Evolutionary conservation across 2,329 filamentous ascomycete species (phyloP), one percentile per base, ranked within the genome.

Genomic region (Arthrobotrys musiformis): DNA sequence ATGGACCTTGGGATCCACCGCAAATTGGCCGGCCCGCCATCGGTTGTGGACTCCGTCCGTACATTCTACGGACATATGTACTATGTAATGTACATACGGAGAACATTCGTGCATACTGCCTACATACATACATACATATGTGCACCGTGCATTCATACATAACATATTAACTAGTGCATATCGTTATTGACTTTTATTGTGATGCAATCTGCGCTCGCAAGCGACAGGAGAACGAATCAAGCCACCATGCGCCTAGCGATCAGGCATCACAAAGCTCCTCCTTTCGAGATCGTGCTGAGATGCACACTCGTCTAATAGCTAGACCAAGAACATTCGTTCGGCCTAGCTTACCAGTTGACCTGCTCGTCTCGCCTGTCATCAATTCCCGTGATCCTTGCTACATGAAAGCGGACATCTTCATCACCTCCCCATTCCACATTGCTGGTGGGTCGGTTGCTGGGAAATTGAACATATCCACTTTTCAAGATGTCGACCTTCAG

Each of bases 381-480:
- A 44, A 37, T 15, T 69, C 64, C 35, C 46, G 35, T 37, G 42
- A 61, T 7, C 54, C 54, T 24, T 58, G 54, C 19, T 40, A 40
- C 19, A 24, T 70, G 17, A 70, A 67, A 35, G 58, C 73, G 7
- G 67, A 70, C 37, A 52, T 77, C 30, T 70, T 70, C 50, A 70
- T 77, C 26, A 66, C 73, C 42, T 70, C 73, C 42, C 73, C 73
- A 30, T 70, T 77, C 56, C 73, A 70, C 60, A 77, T 70, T 56
- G 79, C 78, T 7, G 79, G 79, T 58, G 79, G 79, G 35, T 78
- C 61, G 48, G 63, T 80, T 28, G 79, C 80, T 66, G 79, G 80
- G 26, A 81, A 79, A 67, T 69, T 81, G 35, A 81, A 80, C 62
- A 78, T 81, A 24, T 78, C 80, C 68, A 58, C 54, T 40, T 26